Evolutionary conservation across 2,329 filamentous ascomycete genomes (phyloP).

Genomic region (Aspergillus luchuensis): DNA sequence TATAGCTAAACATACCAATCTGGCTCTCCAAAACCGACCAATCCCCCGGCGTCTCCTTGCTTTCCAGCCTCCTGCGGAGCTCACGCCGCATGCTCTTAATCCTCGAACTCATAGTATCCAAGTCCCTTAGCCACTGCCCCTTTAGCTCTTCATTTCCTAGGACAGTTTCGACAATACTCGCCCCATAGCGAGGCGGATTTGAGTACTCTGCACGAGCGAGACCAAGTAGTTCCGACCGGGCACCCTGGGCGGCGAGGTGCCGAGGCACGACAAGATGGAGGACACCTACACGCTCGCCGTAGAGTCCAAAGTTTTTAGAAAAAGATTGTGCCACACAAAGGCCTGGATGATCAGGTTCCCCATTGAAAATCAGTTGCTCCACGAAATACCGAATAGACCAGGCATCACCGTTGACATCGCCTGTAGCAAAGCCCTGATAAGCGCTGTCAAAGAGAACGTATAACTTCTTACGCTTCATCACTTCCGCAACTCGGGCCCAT

Average conservation of each 20-base stretch:
- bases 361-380: constrained; percentile 8
- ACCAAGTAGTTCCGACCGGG: constrained; percentile 6
- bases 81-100: constrained; percentile 22
- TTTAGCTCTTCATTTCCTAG: constrained; percentile 25
- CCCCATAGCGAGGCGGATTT: constrained; percentile 33
- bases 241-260: not conserved
- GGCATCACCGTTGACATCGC: constrained; percentile 74
- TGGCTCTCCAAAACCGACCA: constrained; percentile 38
- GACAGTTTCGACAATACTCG: constrained; percentile 32
- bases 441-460: constrained; percentile 93
- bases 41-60: constrained; percentile 26
- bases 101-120: constrained; percentile 42
- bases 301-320: constrained; percentile 68
- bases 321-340: constrained; percentile 53
- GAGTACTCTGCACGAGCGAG: constrained; percentile 34
- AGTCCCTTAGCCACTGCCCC: constrained; percentile 35
- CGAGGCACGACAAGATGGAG: constrained; percentile 61
- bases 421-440: constrained; percentile 91
- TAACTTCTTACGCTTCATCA: constrained; percentile 72
- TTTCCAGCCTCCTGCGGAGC: constrained; percentile 28
- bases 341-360: not conserved
- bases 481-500: constrained; percentile 75
- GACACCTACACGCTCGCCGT: constrained; percentile 85
- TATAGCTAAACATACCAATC: constrained; percentile 48
- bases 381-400: constrained; percentile 84